Evolutionary conservation across 1,284 basidiomycete species (phyloP).

Genomic region (Sutorius eximius): DNA sequence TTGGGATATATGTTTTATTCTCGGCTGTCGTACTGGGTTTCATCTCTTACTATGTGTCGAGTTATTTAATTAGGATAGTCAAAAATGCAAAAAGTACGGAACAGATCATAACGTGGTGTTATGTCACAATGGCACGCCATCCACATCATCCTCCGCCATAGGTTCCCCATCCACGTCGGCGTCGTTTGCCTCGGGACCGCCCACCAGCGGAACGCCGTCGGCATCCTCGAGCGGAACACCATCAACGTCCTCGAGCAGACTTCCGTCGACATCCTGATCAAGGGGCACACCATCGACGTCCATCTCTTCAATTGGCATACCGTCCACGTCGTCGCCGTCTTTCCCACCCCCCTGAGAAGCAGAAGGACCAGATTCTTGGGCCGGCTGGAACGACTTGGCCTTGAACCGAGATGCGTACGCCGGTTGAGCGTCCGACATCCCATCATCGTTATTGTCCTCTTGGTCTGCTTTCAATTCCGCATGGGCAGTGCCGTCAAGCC

Average conservation of each 20-base stretch:
- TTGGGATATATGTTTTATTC: background rate
- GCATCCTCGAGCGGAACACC: conserved; percentile 35
- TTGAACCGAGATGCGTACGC: conserved; percentile 70
- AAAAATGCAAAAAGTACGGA: background rate
- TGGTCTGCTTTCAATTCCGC: conserved; percentile 33
- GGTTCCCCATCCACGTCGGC: conserved; percentile 33
- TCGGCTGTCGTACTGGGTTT: background rate
- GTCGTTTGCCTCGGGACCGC: conserved; percentile 19
- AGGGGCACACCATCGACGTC: conserved; percentile 44
- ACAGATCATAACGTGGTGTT: background rate
- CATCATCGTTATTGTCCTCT: conserved; percentile 35
- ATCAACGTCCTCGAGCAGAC: conserved; percentile 38
- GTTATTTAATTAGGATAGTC: background rate
- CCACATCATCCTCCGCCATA: conserved; percentile 33
- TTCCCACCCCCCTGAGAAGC: conserved; percentile 39
- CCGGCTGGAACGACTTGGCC: conserved; percentile 72
- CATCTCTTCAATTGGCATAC: conserved; percentile 39
- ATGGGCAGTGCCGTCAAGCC: conserved; percentile 63
- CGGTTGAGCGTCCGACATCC: conserved; percentile 31
- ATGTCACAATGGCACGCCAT: conserved; percentile 26
- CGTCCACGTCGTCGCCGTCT: conserved; percentile 41
- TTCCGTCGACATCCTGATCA: conserved; percentile 45
- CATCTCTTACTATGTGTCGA: background rate
- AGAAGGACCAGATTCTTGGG: conserved; percentile 41
- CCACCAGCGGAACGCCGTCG: conserved; percentile 34